phyloP scores from a whole-genome alignment of 2,329 filamentous ascomycete genomes.

The Fusarium verrucosum region DNA sequence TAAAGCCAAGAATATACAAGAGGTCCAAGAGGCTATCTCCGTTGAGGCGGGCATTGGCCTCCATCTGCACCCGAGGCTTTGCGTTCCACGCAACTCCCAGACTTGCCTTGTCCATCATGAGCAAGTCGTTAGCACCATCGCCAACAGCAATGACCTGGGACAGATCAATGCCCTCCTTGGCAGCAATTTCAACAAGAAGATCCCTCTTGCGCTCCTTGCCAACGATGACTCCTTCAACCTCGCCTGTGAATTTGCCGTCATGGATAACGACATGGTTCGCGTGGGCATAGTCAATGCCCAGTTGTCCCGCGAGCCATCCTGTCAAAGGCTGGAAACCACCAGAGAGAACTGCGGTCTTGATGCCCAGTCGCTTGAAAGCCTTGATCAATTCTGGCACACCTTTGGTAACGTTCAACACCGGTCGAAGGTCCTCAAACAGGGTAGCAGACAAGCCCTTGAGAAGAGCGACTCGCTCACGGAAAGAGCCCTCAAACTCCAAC shows the following conservation, averaged over 20 bases:
- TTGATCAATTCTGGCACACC: constrained; percentile 80
- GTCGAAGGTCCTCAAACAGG: constrained; percentile 81
- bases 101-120: constrained; percentile 80
- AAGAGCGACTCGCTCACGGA: constrained; percentile 81
- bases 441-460: constrained; percentile 81
- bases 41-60: constrained; percentile 78
- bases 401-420: constrained; percentile 80
- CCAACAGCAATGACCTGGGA: constrained; percentile 78
- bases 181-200: constrained; percentile 75
- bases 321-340: constrained; percentile 93
- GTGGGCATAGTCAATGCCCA: constrained; percentile 87
- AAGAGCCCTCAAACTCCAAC: constrained; percentile 86
- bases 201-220: constrained; percentile 79
- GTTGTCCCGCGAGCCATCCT: constrained; percentile 79
- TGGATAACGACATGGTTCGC: constrained; percentile 84
- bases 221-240: constrained; percentile 76
- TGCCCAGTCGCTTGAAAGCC: constrained; percentile 79
- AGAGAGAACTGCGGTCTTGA: constrained; percentile 89
- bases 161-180: constrained; percentile 70
- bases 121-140: constrained; percentile 83
- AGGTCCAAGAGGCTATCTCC: constrained; percentile 75
- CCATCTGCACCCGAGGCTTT: constrained; percentile 82
- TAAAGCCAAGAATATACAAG: constrained; percentile 78
- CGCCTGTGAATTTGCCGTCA: constrained; percentile 71
- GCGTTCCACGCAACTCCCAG: constrained; percentile 85